Conservation (phyloP, 805 yeast species). For the Ogataea wickerhamii region DNA sequence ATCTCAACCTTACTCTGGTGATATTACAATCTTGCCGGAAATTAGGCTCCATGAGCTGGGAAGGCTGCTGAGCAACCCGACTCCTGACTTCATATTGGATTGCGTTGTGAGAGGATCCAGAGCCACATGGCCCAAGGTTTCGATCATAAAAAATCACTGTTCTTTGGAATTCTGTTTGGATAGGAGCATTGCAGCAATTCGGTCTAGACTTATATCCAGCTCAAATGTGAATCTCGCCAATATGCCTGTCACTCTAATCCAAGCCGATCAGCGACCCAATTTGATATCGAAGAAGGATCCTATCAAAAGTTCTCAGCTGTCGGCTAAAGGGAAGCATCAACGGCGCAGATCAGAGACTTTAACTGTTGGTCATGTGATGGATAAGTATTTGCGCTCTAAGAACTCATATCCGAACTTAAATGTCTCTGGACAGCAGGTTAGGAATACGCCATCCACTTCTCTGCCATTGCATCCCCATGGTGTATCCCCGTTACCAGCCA, state of each 20-base stretch:
- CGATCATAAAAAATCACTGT: conserved; percentile 84
- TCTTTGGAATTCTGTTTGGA: conserved; percentile 86
- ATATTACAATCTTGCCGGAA: conserved; percentile 87
- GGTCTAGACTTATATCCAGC: conserved; percentile 53
- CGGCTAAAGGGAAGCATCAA: conserved; percentile 10
- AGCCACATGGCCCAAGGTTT: conserved; percentile 91
- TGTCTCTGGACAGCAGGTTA: conserved; percentile 1
- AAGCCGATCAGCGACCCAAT: conserved; percentile 1
- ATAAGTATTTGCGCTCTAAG: conserved; percentile 7
- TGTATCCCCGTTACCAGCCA: neutral
- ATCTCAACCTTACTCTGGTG: conserved; percentile 88
- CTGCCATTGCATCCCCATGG: conserved; percentile 1
- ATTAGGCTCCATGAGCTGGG: conserved; percentile 54
- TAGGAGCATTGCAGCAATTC: conserved; percentile 62
- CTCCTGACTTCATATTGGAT: conserved; percentile 67
- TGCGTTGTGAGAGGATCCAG: conserved; percentile 78
- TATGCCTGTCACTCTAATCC: conserved; percentile 16
- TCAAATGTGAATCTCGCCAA: conserved; percentile 13
- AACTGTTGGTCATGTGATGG: conserved; percentile 7
- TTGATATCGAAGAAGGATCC: neutral
- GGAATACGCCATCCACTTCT: conserved; percentile 1
- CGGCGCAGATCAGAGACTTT: conserved; percentile 20
- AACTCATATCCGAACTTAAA: conserved; percentile 6
- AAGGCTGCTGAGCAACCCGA: conserved; percentile 74
- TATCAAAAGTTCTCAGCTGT: neutral